Conservation (phyloP, 768 basidiomycete genomes). For the Austroboletus eburneus region DNA sequence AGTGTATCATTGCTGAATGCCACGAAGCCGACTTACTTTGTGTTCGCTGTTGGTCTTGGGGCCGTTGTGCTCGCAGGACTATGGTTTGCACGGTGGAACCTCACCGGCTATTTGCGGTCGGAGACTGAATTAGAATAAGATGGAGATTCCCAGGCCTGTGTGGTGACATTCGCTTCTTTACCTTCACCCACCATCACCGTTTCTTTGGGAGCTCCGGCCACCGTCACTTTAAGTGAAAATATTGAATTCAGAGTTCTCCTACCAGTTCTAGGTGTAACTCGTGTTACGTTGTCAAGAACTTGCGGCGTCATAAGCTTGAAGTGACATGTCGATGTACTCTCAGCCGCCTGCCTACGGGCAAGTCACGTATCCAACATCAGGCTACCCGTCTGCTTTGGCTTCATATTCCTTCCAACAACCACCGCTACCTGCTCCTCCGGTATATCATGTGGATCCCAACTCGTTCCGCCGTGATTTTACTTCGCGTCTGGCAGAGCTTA, state of each 20-base stretch:
- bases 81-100: slow-evolving; percentile 2
- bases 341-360: slow-evolving; percentile 57
- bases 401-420: slow-evolving; percentile 47
- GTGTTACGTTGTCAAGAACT: slow-evolving; percentile 31
- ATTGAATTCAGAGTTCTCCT: slow-evolving; percentile 37
- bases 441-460: slow-evolving; percentile 57
- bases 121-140: slow-evolving; percentile 32
- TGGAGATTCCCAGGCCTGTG: slow-evolving; percentile 23
- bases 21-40: slow-evolving; percentile 25
- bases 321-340: slow-evolving; percentile 61
- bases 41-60: slow-evolving; percentile 22
- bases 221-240: slow-evolving; percentile 50
- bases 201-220: slow-evolving; percentile 34
- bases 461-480: slow-evolving; percentile 78
- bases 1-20: background rate
- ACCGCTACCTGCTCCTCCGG: slow-evolving; percentile 37
- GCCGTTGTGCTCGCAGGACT: slow-evolving; percentile 16
- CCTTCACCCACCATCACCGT: slow-evolving; percentile 46
- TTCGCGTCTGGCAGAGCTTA: slow-evolving; percentile 71
- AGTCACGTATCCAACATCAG: slow-evolving; percentile 46
- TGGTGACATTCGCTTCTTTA: slow-evolving; percentile 32
- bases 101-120: slow-evolving; percentile 30
- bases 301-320: slow-evolving; percentile 35
- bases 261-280: slow-evolving; percentile 31
- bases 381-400: slow-evolving; percentile 42